Evolutionary conservation across 768 basidiomycete species (phyloP).

Genomic region (Dacryopinax primogenitus): DNA sequence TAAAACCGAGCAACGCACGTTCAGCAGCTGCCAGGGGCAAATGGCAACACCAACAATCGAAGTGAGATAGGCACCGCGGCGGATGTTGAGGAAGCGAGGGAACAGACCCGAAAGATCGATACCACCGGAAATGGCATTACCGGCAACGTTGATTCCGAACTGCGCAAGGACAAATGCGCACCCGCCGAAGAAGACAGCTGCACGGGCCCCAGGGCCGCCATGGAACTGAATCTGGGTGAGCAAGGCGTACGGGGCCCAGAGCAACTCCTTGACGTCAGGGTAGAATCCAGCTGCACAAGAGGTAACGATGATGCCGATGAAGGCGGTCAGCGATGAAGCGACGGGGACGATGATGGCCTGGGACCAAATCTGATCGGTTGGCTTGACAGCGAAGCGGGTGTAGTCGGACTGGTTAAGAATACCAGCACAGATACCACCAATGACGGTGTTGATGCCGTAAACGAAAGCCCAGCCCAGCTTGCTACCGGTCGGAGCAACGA

Average conservation of each 20-base stretch:
- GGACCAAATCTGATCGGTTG: constrained; percentile 18
- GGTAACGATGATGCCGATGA: constrained; percentile 24
- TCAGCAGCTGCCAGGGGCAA: constrained; percentile 11
- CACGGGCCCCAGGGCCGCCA: constrained; percentile 21
- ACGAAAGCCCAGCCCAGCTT: constrained; percentile 23
- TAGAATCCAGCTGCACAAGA: constrained; percentile 22
- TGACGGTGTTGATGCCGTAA: constrained; percentile 17
- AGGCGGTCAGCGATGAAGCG: constrained; percentile 15
- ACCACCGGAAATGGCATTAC: constrained; percentile 21
- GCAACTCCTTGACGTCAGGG: constrained; percentile 18
- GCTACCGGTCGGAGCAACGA: constrained; percentile 16
- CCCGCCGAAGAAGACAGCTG: constrained; percentile 25
- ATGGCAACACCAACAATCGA: constrained; percentile 11
- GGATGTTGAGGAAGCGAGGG: constrained; percentile 9
- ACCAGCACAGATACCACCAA: constrained; percentile 17
- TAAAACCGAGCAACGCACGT: background rate
- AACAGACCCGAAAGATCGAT: constrained; percentile 9
- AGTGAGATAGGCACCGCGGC: constrained; percentile 7
- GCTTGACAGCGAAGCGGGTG: constrained; percentile 20
- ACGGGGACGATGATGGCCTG: constrained; percentile 16
- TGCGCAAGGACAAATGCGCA: constrained; percentile 21
- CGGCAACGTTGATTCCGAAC: constrained; percentile 22
- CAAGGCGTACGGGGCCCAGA: constrained; percentile 21
- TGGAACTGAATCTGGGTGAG: constrained; percentile 17
- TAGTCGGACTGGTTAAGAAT: constrained; percentile 22